Evolutionary conservation across 202 grass and related monocot genomes (phyloP), one percentile per base, ranked within the genome.

Genomic region (Hordeum pubiflorum): DNA sequence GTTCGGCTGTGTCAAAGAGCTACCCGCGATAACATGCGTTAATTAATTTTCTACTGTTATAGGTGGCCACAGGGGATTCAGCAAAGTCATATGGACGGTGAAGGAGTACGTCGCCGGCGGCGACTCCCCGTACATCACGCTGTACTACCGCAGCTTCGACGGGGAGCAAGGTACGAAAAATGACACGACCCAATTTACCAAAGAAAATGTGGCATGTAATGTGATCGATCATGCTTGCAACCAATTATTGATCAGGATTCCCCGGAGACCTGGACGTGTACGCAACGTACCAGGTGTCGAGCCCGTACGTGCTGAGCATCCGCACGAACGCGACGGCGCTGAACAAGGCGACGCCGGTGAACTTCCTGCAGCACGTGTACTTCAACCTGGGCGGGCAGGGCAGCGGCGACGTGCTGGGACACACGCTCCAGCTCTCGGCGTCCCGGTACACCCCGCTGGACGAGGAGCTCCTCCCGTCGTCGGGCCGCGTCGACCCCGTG

Each of bases 41-140:
- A 0, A 0, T 26, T 62, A 3, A 61, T 14, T 71, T 31, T 14
- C 29, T 48, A 0, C 1, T 39, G 63, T 43, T 36, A 2, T 20
- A 97, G 94, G 94, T 46, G 94, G 94, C 3, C 69, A 83, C 77
- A 92, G 89, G 82, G 94, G 89, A 22, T 97, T 97, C 83, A 89
- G 81, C 83, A 77, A 86, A 13, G 89, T 89, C 6, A 91, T 91
- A 26, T 97, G 91, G 94, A 91, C 89, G 10, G 87, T 94, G 60
- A 93, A 88, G 82, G 87, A 90, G 73, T 88, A 80, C 58, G 79
- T 77, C n/a, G 63, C 15, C 13, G 80, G 74, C 83, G 94, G 94
- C 76, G 76, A 88, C 43, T 93, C 82, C 27, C 94, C 94, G 0
- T 76, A 91, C 81, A 83, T 97, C 63, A 97, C 91, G 41, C 63